Base-by-base conservation (phyloP, 129 eudicot genomes). In the Solidago caesia region DNA sequence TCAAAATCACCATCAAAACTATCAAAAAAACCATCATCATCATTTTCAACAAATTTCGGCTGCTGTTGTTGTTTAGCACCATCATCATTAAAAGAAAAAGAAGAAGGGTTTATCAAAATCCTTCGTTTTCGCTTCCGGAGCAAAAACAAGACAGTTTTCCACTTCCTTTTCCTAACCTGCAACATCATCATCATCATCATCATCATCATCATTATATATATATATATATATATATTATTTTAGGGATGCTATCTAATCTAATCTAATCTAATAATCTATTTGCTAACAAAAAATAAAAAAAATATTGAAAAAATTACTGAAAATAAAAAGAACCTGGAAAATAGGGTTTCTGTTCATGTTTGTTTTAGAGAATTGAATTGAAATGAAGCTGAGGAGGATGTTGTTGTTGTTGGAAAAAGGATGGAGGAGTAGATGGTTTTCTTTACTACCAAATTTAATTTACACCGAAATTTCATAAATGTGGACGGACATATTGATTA, bases 81-180 rank as follows among this genome's bases (percentile, higher is more conserved):
- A 12, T 73, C 21, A 57, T 44, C 8, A 39, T 62, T 33, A 13
- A 10, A 1, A 63, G 1, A 2, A 53, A 5, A 7, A 13, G 16
- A 14, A 53, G 14, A 12, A 53, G 59, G 59, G 73, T 67, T 33
- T 63, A 48, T 72, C 41, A 7, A 6, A 33, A 33, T 5, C 56
- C 67, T 79, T 73, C 83, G 60, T 49, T 73, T 79, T 43, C 79
- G 21, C 33, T 79, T 79, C 47, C 83, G 39, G 75, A 79, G 83
- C 29, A 79, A 74, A 66, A 79, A 66, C 75, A 73, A 67, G 1
- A 79, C 75, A 56, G 83, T 66, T 27, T 67, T 79, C 83, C 83
- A 79, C 83, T 79, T 79, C 63, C 83, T 67, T 67, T 79, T 79
- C 70, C 75, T 78, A 1, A 62, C 67, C 65, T 53, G 59, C 7